phyloP scores from a whole-genome alignment of 345 rosid species.

The Dipteronia sinensis region DNA sequence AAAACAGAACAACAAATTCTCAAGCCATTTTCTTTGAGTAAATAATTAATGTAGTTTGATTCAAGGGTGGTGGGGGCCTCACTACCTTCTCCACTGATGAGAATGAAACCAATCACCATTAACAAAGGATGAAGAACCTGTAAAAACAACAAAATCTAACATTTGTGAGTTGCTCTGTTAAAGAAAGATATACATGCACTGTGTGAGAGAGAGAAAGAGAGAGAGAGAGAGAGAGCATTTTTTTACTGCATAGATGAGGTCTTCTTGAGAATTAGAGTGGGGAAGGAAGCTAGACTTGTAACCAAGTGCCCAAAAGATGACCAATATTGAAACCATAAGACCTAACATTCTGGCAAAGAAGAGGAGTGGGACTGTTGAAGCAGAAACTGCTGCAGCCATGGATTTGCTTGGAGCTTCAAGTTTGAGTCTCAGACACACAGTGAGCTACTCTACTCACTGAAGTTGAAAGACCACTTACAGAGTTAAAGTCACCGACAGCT shows the following conservation, averaged over 20 bases:
- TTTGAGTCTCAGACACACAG: background rate
- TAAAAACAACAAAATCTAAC: background rate
- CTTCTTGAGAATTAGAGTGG: constrained; percentile 47
- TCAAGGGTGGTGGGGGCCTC: background rate
- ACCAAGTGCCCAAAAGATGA: constrained; percentile 70
- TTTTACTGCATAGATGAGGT: constrained; percentile 62
- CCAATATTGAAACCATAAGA: constrained; percentile 52
- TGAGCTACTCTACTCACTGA: background rate
- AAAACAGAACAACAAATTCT: constrained; percentile 7
- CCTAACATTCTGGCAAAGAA: constrained; percentile 71
- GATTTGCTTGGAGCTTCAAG: constrained; percentile 5
- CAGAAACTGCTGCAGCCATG: constrained; percentile 28
- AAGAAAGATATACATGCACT: background rate
- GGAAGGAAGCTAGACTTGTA: constrained; percentile 67
- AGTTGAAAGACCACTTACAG: background rate
- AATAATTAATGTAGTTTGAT: background rate
- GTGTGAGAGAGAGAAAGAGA: background rate
- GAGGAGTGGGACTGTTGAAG: constrained; percentile 45
- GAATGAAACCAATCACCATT: constrained; percentile 95
- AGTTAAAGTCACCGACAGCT: constrained; percentile 22
- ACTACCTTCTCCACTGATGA: constrained; percentile 92
- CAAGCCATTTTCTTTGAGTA: background rate
- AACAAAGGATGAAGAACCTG: constrained; percentile 84
- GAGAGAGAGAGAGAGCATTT: background rate
- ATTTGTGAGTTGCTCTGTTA: background rate